phyloP scores from a whole-genome alignment of 805 yeast species.

The Yarrowia keelungensis region DNA sequence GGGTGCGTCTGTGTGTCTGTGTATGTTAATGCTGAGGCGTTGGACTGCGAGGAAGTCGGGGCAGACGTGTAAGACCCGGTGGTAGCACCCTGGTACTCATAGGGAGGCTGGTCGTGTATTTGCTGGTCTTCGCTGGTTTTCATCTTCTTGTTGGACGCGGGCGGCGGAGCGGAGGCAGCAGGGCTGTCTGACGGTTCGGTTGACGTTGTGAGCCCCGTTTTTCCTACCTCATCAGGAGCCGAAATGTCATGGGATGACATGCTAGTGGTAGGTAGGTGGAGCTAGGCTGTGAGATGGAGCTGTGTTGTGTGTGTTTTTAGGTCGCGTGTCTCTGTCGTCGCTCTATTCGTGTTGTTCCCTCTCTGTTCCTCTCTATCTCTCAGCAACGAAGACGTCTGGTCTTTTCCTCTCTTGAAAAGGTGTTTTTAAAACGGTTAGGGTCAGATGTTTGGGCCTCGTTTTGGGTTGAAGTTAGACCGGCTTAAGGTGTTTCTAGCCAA shows the following conservation, averaged over 20 bases:
- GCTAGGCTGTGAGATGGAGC: too few relatives aligned
- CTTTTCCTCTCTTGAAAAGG: not conserved
- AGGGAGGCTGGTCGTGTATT: constrained; percentile 4
- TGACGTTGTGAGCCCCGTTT: too few relatives aligned
- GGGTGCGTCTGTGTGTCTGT: constrained; percentile 26
- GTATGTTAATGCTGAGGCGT: constrained; percentile 15
- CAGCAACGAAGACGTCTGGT: not conserved
- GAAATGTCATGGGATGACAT: too few relatives aligned
- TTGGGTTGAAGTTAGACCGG: constrained; percentile 8
- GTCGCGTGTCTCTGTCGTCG: too few relatives aligned
- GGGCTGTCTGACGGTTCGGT: too few relatives aligned
- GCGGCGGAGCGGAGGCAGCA: not conserved
- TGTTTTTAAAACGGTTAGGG: constrained; percentile 1
- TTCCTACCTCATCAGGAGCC: too few relatives aligned
- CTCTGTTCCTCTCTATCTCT: not conserved
- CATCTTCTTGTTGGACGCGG: constrained; percentile 11
- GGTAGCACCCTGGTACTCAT: not conserved
- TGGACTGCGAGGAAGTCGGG: constrained; percentile 17
- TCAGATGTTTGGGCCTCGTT: constrained; percentile 19
- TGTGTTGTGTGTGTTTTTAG: too few relatives aligned
- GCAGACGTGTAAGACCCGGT: not conserved
- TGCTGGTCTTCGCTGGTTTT: constrained; percentile 14
- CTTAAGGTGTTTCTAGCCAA: constrained; percentile 22
- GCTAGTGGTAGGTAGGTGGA: too few relatives aligned
- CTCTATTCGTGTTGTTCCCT: not conserved